These are phyloP conservation scores for Pyrrhoderma noxium DNA, from an alignment of 1,284 basidiomycete genomes.

Conservation along the genomic window DNA sequence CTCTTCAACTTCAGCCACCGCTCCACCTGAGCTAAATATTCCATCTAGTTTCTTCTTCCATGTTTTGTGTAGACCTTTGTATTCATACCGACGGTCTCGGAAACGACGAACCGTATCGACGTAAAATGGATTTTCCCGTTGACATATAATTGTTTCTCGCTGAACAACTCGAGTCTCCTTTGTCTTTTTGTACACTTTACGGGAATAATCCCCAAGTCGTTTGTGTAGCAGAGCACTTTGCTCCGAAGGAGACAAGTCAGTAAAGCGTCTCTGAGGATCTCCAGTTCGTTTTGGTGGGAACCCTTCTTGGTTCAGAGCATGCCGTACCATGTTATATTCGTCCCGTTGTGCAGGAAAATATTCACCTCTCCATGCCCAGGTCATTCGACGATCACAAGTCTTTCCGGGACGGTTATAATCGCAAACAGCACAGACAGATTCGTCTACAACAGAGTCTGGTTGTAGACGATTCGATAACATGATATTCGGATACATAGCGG, in stretches of 20 bases:
- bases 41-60: constrained; percentile 99
- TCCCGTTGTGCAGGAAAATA: constrained; percentile 97
- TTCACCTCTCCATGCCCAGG: constrained; percentile 99
- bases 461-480: constrained; percentile 99
- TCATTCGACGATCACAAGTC: constrained; percentile 87
- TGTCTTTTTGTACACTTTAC: constrained; percentile 99
- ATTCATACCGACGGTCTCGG: constrained; percentile 97
- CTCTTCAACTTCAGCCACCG: constrained; percentile 86
- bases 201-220: constrained; percentile 95
- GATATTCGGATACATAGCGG: constrained; percentile 99
- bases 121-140: constrained; percentile 98
- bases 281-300: constrained; percentile 82
- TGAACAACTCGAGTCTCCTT: constrained; percentile 97
- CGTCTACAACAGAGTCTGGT: constrained; percentile 96
- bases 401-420: constrained; percentile 98
- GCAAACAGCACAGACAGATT: constrained; percentile 95
- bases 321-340: constrained; percentile 99
- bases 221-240: constrained; percentile 93
- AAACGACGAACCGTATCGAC: constrained; percentile 98
- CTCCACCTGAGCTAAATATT: constrained; percentile 56
- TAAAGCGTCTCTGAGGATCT: constrained; percentile 72
- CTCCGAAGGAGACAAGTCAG: constrained; percentile 81
- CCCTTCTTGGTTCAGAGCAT: constrained; percentile 90
- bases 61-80: constrained; percentile 97
- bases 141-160: constrained; percentile 94